A percentile compares a stretch with the other conserved stretches of the same genome.
Conservation (phyloP, 148 eudicot species). For the Linanthus parryae region DNA sequence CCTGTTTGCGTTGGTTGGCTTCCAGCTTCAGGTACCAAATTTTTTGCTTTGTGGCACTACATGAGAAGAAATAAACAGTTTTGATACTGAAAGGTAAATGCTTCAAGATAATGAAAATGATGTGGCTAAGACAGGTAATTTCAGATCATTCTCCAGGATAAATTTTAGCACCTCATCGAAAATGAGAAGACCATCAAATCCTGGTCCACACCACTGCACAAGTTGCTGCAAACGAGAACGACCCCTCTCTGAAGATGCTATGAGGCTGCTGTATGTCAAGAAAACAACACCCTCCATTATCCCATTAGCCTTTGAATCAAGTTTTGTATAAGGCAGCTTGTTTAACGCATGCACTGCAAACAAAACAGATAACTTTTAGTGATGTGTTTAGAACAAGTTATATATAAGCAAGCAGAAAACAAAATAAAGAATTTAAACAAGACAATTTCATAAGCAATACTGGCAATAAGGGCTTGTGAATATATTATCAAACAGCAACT, state of each 20-base stretch:
- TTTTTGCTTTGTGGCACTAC: slow-evolving; percentile 98
- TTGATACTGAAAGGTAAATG: not conserved
- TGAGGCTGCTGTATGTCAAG: slow-evolving; percentile 93
- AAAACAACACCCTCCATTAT: slow-evolving; percentile 89
- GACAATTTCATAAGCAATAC: no score
- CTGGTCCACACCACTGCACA: slow-evolving; percentile 88
- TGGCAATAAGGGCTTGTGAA: no score
- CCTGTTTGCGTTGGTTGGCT: slow-evolving; percentile 93
- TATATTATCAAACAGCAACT: no score
- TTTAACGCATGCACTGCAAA: slow-evolving; percentile 91
- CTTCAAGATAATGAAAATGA: not conserved
- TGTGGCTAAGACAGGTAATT: not conserved
- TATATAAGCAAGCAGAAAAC: not conserved
- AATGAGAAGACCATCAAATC: slow-evolving; percentile 79
- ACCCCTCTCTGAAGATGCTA: slow-evolving; percentile 97
- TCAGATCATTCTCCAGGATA: slow-evolving; percentile 7
- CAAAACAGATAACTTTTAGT: slow-evolving; percentile 10
- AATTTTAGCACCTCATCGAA: slow-evolving; percentile 99
- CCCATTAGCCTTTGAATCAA: slow-evolving; percentile 92
- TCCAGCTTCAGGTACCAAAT: slow-evolving; percentile 98
- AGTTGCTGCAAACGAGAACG: slow-evolving; percentile 91
- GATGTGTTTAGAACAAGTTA: no score
- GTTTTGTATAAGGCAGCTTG: slow-evolving; percentile 94
- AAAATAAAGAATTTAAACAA: not conserved
- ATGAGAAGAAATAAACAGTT: slow-evolving; percentile 15